phyloP scores from a whole-genome alignment of 306 rosid genomes.

The Prunus kanzakura region DNA sequence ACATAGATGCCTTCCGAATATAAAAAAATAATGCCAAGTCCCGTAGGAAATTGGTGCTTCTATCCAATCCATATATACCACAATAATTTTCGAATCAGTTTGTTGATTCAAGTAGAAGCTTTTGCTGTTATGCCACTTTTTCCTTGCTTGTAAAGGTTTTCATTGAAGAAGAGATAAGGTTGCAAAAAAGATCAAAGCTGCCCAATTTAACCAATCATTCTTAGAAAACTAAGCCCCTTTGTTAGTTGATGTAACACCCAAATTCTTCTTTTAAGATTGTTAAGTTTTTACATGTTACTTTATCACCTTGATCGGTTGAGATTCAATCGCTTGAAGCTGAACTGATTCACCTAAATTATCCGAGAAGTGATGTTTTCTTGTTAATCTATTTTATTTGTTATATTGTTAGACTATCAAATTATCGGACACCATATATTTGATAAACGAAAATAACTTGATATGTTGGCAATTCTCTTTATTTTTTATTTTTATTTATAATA shows the following conservation, averaged over 20 bases:
- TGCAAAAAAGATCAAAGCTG: neutral
- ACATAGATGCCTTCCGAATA: neutral
- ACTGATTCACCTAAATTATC: neutral
- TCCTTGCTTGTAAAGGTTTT: neutral
- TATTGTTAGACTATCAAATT: neutral
- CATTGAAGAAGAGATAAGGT: constrained; percentile 17
- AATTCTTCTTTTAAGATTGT: neutral
- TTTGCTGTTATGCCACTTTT: constrained; percentile 8
- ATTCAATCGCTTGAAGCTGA: neutral
- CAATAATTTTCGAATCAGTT: constrained; percentile 1
- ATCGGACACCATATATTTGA: rapidly evolving
- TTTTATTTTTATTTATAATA: too few species aligned
- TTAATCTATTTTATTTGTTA: neutral
- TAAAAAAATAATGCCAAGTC: neutral
- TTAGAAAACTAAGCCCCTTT: neutral
- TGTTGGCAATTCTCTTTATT: too few species aligned
- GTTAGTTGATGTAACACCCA: neutral
- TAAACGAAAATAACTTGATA: too few species aligned
- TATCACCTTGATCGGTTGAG: neutral
- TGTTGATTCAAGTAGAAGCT: constrained; percentile 4
- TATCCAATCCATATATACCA: neutral
- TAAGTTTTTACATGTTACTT: neutral
- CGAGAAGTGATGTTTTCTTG: neutral
- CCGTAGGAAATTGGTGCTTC: neutral
- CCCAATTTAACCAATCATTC: neutral